Percentiles rank a stretch among this genome's conserved stretches.
Conservation (phyloP, 768 basidiomycete genomes). For the Tricholoma matsutake region DNA sequence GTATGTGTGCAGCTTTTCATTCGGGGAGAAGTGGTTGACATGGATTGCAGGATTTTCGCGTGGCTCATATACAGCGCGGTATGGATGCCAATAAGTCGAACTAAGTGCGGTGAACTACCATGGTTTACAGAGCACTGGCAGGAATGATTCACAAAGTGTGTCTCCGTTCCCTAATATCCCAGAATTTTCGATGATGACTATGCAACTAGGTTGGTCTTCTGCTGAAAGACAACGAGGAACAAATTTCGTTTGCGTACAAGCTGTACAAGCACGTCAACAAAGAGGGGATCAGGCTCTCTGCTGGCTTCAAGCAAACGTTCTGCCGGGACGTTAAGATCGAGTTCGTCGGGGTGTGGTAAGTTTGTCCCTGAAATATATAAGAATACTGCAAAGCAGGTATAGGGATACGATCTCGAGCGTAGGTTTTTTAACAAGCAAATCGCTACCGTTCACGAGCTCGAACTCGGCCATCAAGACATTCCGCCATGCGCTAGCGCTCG, state of each 20-base stretch:
- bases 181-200: not conserved
- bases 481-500: constrained; percentile 74
- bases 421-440: constrained; percentile 54
- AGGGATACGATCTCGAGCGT: constrained; percentile 84
- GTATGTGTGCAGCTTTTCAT: constrained; percentile 31
- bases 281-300: constrained; percentile 42
- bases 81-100: not conserved
- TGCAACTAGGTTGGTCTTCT: constrained; percentile 64
- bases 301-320: constrained; percentile 73
- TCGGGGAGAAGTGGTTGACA: not conserved
- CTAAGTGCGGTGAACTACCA: not conserved
- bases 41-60: constrained; percentile 68
- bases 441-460: constrained; percentile 63
- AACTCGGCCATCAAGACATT: constrained; percentile 67
- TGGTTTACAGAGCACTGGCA: constrained; percentile 58
- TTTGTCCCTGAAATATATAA: not conserved
- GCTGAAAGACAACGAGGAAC: constrained; percentile 61
- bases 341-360: constrained; percentile 77
- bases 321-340: constrained; percentile 67
- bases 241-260: constrained; percentile 72
- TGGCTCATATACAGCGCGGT: constrained; percentile 43
- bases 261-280: constrained; percentile 57
- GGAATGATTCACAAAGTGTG: constrained; percentile 70
- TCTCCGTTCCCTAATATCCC: not conserved
- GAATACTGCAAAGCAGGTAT: not conserved